Percentiles rank a stretch among this genome's conserved stretches.
Conservation (phyloP, 176 grass and related monocot species). For the Urochloa ruziziensis region DNA sequence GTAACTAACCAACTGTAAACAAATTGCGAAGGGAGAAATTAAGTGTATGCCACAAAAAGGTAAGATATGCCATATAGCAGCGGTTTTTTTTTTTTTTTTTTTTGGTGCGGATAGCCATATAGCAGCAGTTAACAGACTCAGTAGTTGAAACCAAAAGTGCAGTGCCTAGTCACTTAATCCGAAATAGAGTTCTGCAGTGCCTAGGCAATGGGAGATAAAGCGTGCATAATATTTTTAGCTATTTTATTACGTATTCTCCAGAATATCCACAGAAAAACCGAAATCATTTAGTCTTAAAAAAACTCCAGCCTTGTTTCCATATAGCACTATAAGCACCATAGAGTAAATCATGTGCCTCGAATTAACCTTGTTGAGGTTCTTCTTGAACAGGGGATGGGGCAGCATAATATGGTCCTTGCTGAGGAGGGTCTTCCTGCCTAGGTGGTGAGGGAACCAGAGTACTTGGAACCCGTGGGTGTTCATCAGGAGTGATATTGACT, state of each 20-base stretch:
- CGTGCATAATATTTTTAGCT: background rate
- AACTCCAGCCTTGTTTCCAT: background rate
- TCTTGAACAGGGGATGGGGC: constrained; percentile 31
- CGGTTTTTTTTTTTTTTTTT: no score
- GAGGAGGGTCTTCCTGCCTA: constrained; percentile 46
- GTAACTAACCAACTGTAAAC: background rate
- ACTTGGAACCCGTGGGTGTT: constrained; percentile 44
- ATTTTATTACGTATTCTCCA: constrained; percentile 7
- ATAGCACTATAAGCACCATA: background rate
- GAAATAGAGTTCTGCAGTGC: background rate
- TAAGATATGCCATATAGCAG: background rate
- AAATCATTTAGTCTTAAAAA: constrained; percentile 1
- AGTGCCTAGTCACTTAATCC: background rate
- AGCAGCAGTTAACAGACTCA: background rate
- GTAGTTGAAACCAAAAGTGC: background rate
- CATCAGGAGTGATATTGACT: constrained; percentile 54
- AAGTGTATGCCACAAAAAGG: background rate
- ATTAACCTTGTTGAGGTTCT: constrained; percentile 60
- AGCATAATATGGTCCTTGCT: constrained; percentile 22
- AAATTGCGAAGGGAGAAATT: background rate
- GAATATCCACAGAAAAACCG: background rate
- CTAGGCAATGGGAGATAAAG: background rate
- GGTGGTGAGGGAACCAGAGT: constrained; percentile 55
- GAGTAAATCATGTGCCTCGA: constrained; percentile 18
- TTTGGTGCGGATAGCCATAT: no score